Percentiles rank a stretch among this genome's conserved stretches.
Evolutionary conservation across 2,329 filamentous ascomycete genomes (phyloP).

Genomic region (Lasiodiplodia hormozganensis): DNA sequence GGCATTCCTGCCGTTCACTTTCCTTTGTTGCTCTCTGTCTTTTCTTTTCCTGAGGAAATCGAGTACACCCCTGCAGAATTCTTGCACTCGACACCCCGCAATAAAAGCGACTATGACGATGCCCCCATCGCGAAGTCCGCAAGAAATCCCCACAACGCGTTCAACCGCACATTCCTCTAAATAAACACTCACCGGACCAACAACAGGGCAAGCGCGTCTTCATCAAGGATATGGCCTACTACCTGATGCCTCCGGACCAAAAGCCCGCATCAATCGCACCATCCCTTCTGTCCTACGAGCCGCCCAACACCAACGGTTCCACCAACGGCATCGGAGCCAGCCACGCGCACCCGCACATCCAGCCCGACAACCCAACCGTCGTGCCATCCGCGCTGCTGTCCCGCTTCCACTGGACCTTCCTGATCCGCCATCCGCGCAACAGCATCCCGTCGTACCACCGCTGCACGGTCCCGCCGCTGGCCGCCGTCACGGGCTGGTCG

Average conservation of each 20-base stretch:
- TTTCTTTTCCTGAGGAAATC: too few species aligned
- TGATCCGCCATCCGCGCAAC: conserved; percentile 93
- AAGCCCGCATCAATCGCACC: conserved; percentile 75
- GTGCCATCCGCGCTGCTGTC: conserved; percentile 80
- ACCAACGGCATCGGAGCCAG: conserved; percentile 37
- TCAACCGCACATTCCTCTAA: not conserved
- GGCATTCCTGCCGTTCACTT: too few species aligned
- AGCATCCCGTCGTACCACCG: conserved; percentile 94
- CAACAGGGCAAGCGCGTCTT: conserved; percentile 86
- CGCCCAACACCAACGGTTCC: too few species aligned
- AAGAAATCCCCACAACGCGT: too few species aligned
- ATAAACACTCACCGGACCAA: conserved; percentile 43
- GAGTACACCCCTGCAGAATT: too few species aligned
- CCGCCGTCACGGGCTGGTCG: conserved; percentile 81
- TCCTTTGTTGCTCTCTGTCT: too few species aligned
- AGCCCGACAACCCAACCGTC: conserved; percentile 90
- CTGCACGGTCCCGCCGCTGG: conserved; percentile 88
- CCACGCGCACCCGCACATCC: too few species aligned
- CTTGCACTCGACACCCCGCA: too few species aligned
- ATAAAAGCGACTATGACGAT: too few species aligned
- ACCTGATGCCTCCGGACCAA: conserved; percentile 78
- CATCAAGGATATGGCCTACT: conserved; percentile 98
- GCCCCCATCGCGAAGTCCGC: too few species aligned
- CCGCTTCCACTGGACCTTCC: conserved; percentile 91
- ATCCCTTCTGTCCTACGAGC: conserved; percentile 65